phyloP scores from a whole-genome alignment of 2,329 filamentous ascomycete genomes.

The Orbilia ellipsospora region DNA sequence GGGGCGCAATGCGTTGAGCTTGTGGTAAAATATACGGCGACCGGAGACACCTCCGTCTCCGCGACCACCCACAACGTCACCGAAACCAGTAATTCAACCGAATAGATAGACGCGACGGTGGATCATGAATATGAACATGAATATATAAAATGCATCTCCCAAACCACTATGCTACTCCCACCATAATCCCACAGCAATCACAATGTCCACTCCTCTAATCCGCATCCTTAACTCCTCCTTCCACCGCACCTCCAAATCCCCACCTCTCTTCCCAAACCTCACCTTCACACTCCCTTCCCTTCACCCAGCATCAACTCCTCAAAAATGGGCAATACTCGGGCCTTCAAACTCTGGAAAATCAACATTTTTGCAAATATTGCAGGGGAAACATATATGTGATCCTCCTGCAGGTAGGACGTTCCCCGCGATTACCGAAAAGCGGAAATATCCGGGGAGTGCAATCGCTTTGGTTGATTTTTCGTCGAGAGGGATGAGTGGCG shows the following conservation, averaged over 20 bases:
- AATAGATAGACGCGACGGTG: too few species aligned
- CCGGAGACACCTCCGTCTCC: too few species aligned
- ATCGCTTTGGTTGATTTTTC: conserved; percentile 94
- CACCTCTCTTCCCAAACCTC: conserved; percentile 77
- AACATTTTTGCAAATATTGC: conserved; percentile 80
- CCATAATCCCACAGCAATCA: conserved; percentile 66
- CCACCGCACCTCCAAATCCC: conserved; percentile 80
- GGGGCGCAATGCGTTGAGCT: too few species aligned
- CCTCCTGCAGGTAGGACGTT: conserved; percentile 81
- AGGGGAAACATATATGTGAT: conserved; percentile 78
- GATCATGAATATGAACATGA: too few species aligned
- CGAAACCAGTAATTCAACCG: too few species aligned
- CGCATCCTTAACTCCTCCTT: conserved; percentile 83
- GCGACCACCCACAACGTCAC: too few species aligned
- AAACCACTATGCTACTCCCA: too few species aligned
- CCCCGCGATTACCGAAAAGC: conserved; percentile 77
- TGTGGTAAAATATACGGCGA: too few species aligned
- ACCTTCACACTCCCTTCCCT: conserved; percentile 75
- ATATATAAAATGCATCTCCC: too few species aligned
- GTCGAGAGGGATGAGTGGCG: conserved; percentile 67
- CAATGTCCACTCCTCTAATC: conserved; percentile 62
- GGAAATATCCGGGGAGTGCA: conserved; percentile 66
- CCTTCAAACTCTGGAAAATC: conserved; percentile 83
- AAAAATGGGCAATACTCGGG: conserved; percentile 87
- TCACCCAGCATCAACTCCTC: conserved; percentile 60